Conservation (phyloP, 1,139 yeast genomes). For the Saccharomycopsis hybrid region DNA sequence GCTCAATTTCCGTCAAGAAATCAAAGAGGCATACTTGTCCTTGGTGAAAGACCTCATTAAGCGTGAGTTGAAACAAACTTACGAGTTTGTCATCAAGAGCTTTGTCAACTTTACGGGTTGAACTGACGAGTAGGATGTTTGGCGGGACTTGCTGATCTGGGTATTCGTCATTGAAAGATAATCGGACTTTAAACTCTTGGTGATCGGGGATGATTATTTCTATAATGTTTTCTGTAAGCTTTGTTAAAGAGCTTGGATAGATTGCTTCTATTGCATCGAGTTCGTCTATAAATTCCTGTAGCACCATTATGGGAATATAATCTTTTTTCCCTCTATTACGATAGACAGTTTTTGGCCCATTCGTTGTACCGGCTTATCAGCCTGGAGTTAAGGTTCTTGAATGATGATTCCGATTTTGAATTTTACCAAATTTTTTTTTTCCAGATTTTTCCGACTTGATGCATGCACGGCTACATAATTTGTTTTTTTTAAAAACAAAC, state of each 20-base stretch:
- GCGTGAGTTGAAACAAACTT: conserved; percentile 39
- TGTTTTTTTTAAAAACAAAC: too few relatives aligned
- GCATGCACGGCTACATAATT: too few relatives aligned
- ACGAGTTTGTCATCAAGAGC: conserved; percentile 41
- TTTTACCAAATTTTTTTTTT: too few relatives aligned
- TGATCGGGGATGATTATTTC: conserved; percentile 60
- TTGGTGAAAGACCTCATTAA: conserved; percentile 41
- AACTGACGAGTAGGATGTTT: conserved; percentile 43
- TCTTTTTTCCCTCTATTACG: too few relatives aligned
- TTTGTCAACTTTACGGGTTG: conserved; percentile 30
- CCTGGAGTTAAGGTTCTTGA: too few relatives aligned
- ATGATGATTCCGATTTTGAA: too few relatives aligned
- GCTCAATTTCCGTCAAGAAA: conserved; percentile 59
- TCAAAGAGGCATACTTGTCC: conserved; percentile 82
- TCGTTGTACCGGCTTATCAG: too few relatives aligned
- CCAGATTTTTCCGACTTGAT: too few relatives aligned
- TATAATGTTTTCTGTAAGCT: conserved; percentile 37
- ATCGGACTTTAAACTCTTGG: conserved; percentile 47
- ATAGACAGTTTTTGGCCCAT: too few relatives aligned
- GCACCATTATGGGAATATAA: too few relatives aligned
- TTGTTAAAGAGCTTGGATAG: conserved; percentile 52
- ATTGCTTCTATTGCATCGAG: conserved; percentile 81
- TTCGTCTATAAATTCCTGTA: conserved; percentile 64
- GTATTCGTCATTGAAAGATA: conserved; percentile 64
- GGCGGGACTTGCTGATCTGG: conserved; percentile 56